Evolutionary conservation across 306 rosid genomes (phyloP).

Genomic region (Echinosophora koreensis): DNA sequence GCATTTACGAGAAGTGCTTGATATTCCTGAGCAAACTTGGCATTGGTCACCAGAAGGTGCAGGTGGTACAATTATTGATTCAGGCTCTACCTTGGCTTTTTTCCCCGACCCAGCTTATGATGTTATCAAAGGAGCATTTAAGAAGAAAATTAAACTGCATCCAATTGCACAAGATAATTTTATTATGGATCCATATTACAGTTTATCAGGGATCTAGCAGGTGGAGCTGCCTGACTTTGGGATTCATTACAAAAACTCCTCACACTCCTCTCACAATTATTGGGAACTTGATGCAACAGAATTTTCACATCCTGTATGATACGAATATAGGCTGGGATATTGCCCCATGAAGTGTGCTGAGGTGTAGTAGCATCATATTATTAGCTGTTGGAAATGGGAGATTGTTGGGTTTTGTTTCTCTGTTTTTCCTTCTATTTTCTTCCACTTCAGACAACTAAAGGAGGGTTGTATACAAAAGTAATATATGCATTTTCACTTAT

Average conservation of each 20-base stretch:
- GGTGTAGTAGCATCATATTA: slow-evolving; percentile 52
- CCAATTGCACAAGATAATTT: slow-evolving; percentile 54
- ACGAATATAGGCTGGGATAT: slow-evolving; percentile 72
- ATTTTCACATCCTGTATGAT: slow-evolving; percentile 80
- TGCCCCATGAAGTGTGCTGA: slow-evolving; percentile 75
- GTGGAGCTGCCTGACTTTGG: slow-evolving; percentile 73
- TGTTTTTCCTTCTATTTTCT: background rate
- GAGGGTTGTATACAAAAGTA: background rate
- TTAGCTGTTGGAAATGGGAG: background rate
- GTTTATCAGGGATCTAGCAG: slow-evolving; percentile 63
- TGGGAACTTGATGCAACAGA: slow-evolving; percentile 85
- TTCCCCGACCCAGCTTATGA: slow-evolving; percentile 67
- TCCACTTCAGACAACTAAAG: background rate
- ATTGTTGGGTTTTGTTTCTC: background rate
- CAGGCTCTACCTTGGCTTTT: slow-evolving; percentile 79
- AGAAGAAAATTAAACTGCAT: slow-evolving; percentile 57
- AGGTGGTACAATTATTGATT: slow-evolving; percentile 81
- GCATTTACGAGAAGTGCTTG: slow-evolving; percentile 45
- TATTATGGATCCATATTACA: slow-evolving; percentile 66
- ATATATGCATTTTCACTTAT: slow-evolving; percentile 6
- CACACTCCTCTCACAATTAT: slow-evolving; percentile 68
- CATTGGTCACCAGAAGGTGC: slow-evolving; percentile 56
- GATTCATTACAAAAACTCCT: slow-evolving; percentile 61
- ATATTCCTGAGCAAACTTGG: slow-evolving; percentile 71
- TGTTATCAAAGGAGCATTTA: slow-evolving; percentile 65